Percentiles rank a stretch among this genome's conserved stretches.
phyloP scores from a whole-genome alignment of 1,284 basidiomycete genomes.

The Paramarasmius palmivorus region DNA sequence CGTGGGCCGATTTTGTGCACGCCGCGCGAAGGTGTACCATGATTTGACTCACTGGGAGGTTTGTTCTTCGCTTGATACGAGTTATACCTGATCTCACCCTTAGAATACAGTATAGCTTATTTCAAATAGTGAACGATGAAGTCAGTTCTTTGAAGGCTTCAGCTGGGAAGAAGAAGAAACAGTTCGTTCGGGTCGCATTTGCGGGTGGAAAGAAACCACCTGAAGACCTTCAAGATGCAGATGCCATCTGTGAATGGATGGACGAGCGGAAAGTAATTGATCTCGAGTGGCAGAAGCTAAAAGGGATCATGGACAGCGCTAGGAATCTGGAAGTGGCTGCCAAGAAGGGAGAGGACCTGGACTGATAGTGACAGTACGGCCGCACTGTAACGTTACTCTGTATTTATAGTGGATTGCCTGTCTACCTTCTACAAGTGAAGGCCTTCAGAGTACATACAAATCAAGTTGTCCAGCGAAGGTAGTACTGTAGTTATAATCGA shows the following conservation, averaged over 20 bases:
- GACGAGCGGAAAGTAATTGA: constrained; percentile 70
- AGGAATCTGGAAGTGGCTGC: constrained; percentile 55
- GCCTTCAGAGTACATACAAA: too few species aligned
- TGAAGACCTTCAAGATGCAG: constrained; percentile 65
- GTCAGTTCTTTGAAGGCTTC: constrained; percentile 48
- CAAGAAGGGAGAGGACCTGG: constrained; percentile 45
- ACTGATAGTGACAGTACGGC: background rate
- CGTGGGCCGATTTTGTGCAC: constrained; percentile 77
- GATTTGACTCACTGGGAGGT: constrained; percentile 87
- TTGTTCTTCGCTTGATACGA: constrained; percentile 19
- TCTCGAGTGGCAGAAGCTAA: constrained; percentile 65
- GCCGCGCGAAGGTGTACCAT: constrained; percentile 70
- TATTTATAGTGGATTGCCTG: too few species aligned
- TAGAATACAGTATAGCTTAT: constrained; percentile 52
- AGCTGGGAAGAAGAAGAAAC: constrained; percentile 29
- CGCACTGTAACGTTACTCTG: background rate
- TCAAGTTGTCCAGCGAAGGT: too few species aligned
- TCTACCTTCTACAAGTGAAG: too few species aligned
- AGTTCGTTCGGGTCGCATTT: constrained; percentile 59
- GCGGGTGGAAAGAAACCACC: constrained; percentile 56
- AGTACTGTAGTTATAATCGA: too few species aligned
- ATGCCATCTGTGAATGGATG: constrained; percentile 81
- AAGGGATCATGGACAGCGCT: constrained; percentile 73
- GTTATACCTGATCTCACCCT: background rate
- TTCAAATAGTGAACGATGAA: constrained; percentile 53